Evolutionary conservation across 495 filamentous ascomycete genomes (phyloP).

Genomic region (Aspergillus saccharolyticus): DNA sequence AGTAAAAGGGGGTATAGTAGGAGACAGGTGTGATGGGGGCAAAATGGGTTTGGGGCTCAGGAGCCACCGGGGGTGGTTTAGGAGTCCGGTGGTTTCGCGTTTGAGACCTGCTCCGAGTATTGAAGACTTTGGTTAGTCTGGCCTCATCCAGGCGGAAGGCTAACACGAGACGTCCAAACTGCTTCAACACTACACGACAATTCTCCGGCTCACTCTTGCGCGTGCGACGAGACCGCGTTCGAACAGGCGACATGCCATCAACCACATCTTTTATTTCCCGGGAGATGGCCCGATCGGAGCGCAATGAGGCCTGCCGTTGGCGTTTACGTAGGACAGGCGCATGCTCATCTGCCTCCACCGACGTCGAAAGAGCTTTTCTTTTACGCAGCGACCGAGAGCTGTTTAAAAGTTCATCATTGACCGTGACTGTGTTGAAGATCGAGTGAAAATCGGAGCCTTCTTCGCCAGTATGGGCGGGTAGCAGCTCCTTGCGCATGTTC

Average conservation of each 20-base stretch:
- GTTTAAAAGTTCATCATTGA: slow-evolving; percentile 77
- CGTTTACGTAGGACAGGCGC: slow-evolving; percentile 43
- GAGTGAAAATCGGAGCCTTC: slow-evolving; percentile 78
- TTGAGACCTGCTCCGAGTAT: slow-evolving; percentile 30
- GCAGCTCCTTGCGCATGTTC: slow-evolving; percentile 64
- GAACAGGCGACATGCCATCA: slow-evolving; percentile 25
- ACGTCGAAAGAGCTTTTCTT: slow-evolving; percentile 64
- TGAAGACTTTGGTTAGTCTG: slow-evolving; percentile 56
- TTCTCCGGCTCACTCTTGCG: slow-evolving; percentile 32
- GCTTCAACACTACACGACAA: slow-evolving; percentile 32
- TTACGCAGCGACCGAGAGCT: slow-evolving; percentile 83
- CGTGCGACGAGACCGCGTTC: slow-evolving; percentile 35
- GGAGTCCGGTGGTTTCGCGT: slow-evolving; percentile 34
- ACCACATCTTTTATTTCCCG: slow-evolving; percentile 17
- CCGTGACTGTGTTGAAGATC: slow-evolving; percentile 70
- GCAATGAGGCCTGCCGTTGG: slow-evolving; percentile 32
- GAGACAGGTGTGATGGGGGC: slow-evolving; percentile 43
- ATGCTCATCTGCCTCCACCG: slow-evolving; percentile 50
- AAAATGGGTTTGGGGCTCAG: slow-evolving; percentile 42
- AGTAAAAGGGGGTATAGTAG: slow-evolving; percentile 72
- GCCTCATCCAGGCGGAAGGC: slow-evolving; percentile 55
- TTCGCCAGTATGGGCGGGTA: slow-evolving; percentile 64
- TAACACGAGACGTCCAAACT: slow-evolving; percentile 48
- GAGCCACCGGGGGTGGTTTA: slow-evolving; percentile 28
- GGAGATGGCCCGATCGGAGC: slow-evolving; percentile 19